Conservation (phyloP, 2,329 filamentous ascomycete genomes). For the Fusarium torreyae region DNA sequence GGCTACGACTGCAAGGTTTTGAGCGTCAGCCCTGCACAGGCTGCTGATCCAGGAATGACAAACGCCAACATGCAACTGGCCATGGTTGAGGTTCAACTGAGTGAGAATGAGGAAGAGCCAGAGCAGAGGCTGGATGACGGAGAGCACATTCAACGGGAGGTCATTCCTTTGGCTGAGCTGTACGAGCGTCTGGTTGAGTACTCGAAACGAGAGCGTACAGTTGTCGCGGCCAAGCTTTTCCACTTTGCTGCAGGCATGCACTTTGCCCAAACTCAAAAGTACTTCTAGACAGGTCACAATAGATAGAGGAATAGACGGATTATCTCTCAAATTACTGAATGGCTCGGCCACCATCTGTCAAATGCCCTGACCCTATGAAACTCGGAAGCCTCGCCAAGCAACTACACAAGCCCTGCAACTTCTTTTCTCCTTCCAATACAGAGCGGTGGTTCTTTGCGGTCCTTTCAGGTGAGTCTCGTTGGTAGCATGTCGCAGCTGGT, state of each 20-base stretch:
- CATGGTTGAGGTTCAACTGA: constrained; percentile 47
- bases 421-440: no score
- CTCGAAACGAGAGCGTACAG: constrained; percentile 44
- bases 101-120: constrained; percentile 40
- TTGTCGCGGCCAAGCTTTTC: constrained; percentile 49
- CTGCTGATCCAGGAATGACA: constrained; percentile 48
- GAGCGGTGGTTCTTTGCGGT: no score
- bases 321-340: no score
- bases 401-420: no score
- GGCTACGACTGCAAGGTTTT: constrained; percentile 46
- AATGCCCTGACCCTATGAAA: no score
- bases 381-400: no score
- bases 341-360: no score
- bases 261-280: constrained; percentile 50
- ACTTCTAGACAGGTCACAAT: constrained; percentile 30
- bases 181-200: constrained; percentile 48
- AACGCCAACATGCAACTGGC: constrained; percentile 50
- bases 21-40: constrained; percentile 43
- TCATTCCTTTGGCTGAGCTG: constrained; percentile 44
- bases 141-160: constrained; percentile 46
- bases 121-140: constrained; percentile 48
- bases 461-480: no score
- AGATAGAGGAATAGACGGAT: no score
- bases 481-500: no score
- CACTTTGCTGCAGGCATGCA: constrained; percentile 51